phyloP scores from a whole-genome alignment of 495 filamentous ascomycete genomes.

The Penicillium canariense region DNA sequence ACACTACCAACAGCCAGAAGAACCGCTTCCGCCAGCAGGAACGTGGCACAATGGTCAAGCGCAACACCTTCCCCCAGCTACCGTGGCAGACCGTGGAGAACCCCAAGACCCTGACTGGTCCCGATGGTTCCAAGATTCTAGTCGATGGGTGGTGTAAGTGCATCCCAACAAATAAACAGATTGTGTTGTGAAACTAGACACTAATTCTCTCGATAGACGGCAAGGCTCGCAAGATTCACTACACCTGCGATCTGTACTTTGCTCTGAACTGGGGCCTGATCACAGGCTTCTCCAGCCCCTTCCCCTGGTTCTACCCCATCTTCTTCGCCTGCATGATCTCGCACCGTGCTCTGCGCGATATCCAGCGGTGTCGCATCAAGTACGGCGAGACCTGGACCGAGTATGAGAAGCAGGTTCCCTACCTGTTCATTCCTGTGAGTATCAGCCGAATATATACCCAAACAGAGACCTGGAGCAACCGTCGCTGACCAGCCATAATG shows the following conservation, averaged over 20 bases:
- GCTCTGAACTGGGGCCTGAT: slow-evolving; percentile 62
- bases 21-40: slow-evolving; percentile 86
- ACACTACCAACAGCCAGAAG: slow-evolving; percentile 90
- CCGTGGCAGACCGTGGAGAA: slow-evolving; percentile 86
- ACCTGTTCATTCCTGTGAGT: slow-evolving; percentile 95
- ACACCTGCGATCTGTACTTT: slow-evolving; percentile 87
- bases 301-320: slow-evolving; percentile 95
- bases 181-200: neutral
- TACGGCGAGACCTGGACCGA: slow-evolving; percentile 92
- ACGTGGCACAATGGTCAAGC: slow-evolving; percentile 66
- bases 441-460: neutral
- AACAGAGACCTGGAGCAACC: neutral
- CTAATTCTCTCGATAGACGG: slow-evolving; percentile 48
- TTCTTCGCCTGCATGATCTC: slow-evolving; percentile 93
- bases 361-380: slow-evolving; percentile 76
- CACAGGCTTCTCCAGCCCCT: slow-evolving; percentile 71
- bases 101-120: slow-evolving; percentile 79
- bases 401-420: slow-evolving; percentile 85
- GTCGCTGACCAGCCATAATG: neutral
- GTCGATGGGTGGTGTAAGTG: slow-evolving; percentile 84
- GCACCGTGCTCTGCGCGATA: slow-evolving; percentile 84
- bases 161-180: neutral
- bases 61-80: slow-evolving; percentile 89
- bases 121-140: slow-evolving; percentile 76
- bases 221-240: slow-evolving; percentile 92